Conservation (phyloP, 306 rosid species). For the Cucumis hystrix region DNA sequence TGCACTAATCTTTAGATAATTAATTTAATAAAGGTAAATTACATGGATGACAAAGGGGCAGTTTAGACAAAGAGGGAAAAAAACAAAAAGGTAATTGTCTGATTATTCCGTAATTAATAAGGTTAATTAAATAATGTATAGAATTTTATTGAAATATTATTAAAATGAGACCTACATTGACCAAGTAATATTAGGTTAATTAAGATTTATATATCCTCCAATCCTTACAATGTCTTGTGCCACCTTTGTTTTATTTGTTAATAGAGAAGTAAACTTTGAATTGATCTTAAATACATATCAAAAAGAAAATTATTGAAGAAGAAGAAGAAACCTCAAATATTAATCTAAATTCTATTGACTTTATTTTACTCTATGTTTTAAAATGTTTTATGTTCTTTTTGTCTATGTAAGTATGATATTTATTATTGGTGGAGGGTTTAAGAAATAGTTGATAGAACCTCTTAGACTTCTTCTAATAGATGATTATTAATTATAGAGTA, state of each 20-base stretch:
- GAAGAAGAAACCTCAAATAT: no score
- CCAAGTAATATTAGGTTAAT: not conserved
- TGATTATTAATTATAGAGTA: no score
- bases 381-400: no score
- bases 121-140: not conserved
- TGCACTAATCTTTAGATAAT: no score
- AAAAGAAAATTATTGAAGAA: no score
- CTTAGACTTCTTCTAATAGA: no score
- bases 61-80: not conserved
- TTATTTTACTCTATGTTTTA: no score
- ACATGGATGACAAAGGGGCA: not conserved
- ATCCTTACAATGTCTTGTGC: not conserved
- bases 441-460: no score
- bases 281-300: not conserved
- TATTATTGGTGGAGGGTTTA: no score
- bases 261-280: not conserved
- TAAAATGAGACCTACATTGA: not conserved
- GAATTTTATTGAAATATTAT: not conserved
- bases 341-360: no score
- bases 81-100: not conserved
- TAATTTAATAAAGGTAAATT: not conserved
- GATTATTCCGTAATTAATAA: not conserved
- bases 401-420: no score
- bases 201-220: not conserved
- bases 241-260: no score